Conservation (phyloP, 164 flowering plant species). For the Macadamia integrifolia region DNA sequence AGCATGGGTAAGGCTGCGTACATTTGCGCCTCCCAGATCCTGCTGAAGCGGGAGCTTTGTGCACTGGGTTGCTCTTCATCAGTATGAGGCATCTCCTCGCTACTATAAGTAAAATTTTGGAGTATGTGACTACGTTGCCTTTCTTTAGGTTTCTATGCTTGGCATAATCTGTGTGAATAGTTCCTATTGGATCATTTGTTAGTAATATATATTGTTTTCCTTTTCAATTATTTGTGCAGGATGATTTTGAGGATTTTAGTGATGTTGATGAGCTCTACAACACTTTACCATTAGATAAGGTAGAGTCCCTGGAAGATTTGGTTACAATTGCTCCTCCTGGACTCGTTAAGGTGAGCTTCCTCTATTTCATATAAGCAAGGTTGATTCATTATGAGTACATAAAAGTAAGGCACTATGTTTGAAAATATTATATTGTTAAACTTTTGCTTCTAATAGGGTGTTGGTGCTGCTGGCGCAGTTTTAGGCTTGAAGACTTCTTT, state of each 20-base stretch:
- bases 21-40: too few species aligned
- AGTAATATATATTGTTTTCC: too few species aligned
- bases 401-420: not conserved
- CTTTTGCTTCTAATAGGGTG: slow-evolving; percentile 44
- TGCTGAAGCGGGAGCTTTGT: too few species aligned
- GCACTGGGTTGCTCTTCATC: too few species aligned
- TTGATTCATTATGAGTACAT: too few species aligned
- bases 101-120: not conserved
- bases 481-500: slow-evolving; percentile 57
- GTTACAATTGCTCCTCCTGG: slow-evolving; percentile 74
- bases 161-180: not conserved
- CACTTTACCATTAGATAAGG: slow-evolving; percentile 79
- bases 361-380: too few species aligned
- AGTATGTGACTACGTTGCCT: not conserved
- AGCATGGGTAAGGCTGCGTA: too few species aligned
- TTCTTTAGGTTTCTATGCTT: not conserved
- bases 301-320: slow-evolving; percentile 92
- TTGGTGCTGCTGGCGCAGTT: slow-evolving; percentile 38
- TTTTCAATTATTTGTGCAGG: slow-evolving; percentile 38
- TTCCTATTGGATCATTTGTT: not conserved
- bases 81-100: not conserved
- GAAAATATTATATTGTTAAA: not conserved
- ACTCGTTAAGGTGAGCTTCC: slow-evolving; percentile 47
- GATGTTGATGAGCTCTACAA: slow-evolving; percentile 94
- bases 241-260: slow-evolving; percentile 91